phyloP scores from a whole-genome alignment of 192 early-diverging fungal genomes.

The Phycomyces blakesleeanus region DNA sequence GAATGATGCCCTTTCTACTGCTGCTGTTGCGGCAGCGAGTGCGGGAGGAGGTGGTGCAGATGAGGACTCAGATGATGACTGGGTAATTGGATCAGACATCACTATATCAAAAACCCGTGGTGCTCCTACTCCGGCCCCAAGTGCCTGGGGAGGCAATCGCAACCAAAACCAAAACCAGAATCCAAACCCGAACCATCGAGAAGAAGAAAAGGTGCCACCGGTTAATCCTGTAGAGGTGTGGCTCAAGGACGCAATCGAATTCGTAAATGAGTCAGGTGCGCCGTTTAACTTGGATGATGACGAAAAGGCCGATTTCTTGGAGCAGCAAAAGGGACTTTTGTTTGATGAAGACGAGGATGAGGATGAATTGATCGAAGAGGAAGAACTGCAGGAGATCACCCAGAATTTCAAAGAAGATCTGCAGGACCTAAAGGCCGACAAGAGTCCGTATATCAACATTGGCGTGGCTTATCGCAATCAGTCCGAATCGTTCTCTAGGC shows the following conservation, averaged over 20 bases:
- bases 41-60: background rate
- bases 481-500: background rate
- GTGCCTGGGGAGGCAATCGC: background rate
- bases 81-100: conserved; percentile 17
- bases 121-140: background rate
- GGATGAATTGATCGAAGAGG: conserved; percentile 46
- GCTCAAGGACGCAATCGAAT: conserved; percentile 31
- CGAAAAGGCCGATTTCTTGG: conserved; percentile 20
- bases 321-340: conserved; percentile 29
- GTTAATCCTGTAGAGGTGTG: conserved; percentile 30
- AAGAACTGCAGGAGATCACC: conserved; percentile 37
- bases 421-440: conserved; percentile 2
- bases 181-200: conserved; percentile 11
- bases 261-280: background rate
- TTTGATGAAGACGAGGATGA: conserved; percentile 43
- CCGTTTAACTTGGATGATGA: conserved; percentile 2
- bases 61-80: conserved; percentile 30
- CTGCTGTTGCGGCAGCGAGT: too few relatives aligned
- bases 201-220: background rate
- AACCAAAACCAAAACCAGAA: background rate
- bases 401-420: conserved; percentile 40
- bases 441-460: conserved; percentile 16
- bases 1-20: background rate
- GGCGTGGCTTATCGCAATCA: conserved; percentile 6
- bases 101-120: background rate